phyloP scores from a whole-genome alignment of 352 stramenopile species.

The Globisporangium nagaii region DNA sequence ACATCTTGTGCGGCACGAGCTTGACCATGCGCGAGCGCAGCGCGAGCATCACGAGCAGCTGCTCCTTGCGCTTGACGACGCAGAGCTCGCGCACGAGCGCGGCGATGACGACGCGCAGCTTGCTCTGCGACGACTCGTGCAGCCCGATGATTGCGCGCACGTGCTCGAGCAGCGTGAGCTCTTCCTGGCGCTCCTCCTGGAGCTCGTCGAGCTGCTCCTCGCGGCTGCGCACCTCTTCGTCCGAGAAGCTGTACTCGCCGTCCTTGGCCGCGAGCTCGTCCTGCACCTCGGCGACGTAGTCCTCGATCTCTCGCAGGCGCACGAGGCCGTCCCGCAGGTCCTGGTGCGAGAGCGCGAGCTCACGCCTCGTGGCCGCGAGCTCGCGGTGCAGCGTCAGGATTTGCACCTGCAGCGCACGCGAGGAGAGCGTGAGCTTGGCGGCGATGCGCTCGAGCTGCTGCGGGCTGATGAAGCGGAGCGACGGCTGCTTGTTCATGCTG shows the following conservation, averaged over 20 bases:
- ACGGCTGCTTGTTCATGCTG: not conserved
- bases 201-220: constrained; percentile 51
- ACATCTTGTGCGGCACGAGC: constrained; percentile 38
- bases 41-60: constrained; percentile 42
- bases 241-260: constrained; percentile 19
- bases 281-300: constrained; percentile 43
- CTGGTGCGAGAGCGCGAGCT: constrained; percentile 38
- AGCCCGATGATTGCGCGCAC: constrained; percentile 44
- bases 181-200: constrained; percentile 52
- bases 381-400: constrained; percentile 30
- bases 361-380: constrained; percentile 24
- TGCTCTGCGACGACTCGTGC: constrained; percentile 28
- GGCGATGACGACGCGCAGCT: constrained; percentile 38
- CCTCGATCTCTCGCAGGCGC: constrained; percentile 62
- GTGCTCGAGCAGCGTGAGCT: constrained; percentile 47
- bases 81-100: constrained; percentile 35
- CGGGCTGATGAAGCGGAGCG: not conserved
- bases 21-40: constrained; percentile 50
- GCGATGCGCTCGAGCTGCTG: constrained; percentile 45
- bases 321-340: constrained; percentile 47
- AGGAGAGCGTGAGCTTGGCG: constrained; percentile 41
- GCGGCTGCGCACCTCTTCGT: constrained; percentile 27
- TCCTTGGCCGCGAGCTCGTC: constrained; percentile 23
- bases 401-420: constrained; percentile 32
- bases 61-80: constrained; percentile 36